Evolutionary conservation across 768 basidiomycete genomes (phyloP), one percentile per base, ranked within the genome.

Genomic region (Asterophora lycoperdoides): DNA sequence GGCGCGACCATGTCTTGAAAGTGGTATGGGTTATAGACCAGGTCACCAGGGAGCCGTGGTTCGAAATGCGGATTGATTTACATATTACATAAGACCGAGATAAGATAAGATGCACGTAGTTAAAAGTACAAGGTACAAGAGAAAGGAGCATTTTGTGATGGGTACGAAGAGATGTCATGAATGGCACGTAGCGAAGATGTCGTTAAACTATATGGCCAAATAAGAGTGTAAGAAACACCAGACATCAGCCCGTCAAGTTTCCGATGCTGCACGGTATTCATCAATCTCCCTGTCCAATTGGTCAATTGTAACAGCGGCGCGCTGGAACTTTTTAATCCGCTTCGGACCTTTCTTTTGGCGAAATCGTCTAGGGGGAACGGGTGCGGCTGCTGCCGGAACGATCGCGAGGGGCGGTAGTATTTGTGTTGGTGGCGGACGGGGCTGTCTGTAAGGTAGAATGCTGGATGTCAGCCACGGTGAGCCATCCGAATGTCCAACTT

Each of bases 231-330:
- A 3, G 41, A 23, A 23, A 23, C 6, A 23, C 30, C 30, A 10
- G 30, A 32, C 1, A 40, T 15, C 28, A 30, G 4, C 32, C n/a
- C 33, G 33, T 52, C 23, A 49, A 4, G 50, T 60, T 57, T 54
- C 66, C 10, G 67, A 70, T 9, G 64, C 68, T 17, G 85, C 81
- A 42, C 76, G 76, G 54, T 89, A 90, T 41, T 84, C 83, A 48
- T 90, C 88, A 84, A 90, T 89, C 63, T 90, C 87, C 61, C 77
- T 73, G 62, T 90, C 87, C 18, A 90, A 72, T 51, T 89, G 78
- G 20, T 75, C 81, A 6, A 68, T 60, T 0, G 84, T 78, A 11
- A 63, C 53, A 3, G 64, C 49, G 41, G 51, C 49, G 26, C 57
- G 45, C 53, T 55, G 56, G 11, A 53, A 56, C 64, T 89, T 89